Evolutionary conservation across 1,139 yeast species (phyloP).

Genomic region (Hyphopichia khmerensis): DNA sequence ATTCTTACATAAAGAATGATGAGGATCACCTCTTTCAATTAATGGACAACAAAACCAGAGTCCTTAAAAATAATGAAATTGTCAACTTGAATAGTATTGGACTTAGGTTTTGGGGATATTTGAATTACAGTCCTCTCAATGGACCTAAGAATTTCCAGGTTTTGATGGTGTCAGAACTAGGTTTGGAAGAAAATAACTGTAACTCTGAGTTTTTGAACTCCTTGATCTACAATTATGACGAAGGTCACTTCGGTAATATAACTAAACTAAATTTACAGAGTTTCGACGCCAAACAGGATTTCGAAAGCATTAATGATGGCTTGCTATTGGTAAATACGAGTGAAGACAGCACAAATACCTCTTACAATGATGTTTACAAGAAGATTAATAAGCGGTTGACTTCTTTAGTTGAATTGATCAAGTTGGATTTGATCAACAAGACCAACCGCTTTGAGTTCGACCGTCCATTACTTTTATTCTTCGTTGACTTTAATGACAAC

Average conservation of each 20-base stretch:
- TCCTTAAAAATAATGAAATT: conserved; percentile 27
- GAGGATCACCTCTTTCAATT: conserved; percentile 21
- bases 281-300: conserved; percentile 30
- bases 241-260: conserved; percentile 49
- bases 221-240: conserved; percentile 43
- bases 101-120: conserved; percentile 52
- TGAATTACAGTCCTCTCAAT: conserved; percentile 54
- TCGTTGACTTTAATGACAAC: conserved; percentile 44
- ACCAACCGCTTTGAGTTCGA: conserved; percentile 43
- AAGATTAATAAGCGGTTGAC: conserved; percentile 29
- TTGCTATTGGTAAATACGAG: conserved; percentile 26
- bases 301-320: conserved; percentile 34
- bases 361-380: conserved; percentile 27
- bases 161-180: conserved; percentile 43
- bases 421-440: conserved; percentile 41
- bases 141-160: conserved; percentile 53
- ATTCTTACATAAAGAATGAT: conserved; percentile 9
- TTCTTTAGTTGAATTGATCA: conserved; percentile 34
- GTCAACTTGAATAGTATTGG: conserved; percentile 38
- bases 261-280: conserved; percentile 31
- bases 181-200: conserved; percentile 14
- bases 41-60: conserved; percentile 25
- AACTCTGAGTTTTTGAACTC: conserved; percentile 38
- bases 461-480: conserved; percentile 47
- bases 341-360: conserved; percentile 10